Evolutionary conservation across 2,329 filamentous ascomycete species (phyloP).

Genomic region (Microdochium paspali): DNA sequence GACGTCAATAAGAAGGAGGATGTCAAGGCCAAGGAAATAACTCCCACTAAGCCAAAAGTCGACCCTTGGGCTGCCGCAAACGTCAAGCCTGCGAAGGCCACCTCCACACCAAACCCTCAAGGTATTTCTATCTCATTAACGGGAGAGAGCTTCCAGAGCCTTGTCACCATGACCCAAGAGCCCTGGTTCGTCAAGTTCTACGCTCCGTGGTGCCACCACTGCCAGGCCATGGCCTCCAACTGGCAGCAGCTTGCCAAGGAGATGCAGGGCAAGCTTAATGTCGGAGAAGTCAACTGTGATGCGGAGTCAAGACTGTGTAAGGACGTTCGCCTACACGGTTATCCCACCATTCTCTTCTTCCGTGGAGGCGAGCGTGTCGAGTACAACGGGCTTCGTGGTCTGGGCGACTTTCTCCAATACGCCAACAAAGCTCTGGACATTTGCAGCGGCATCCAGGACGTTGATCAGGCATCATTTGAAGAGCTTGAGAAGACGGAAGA

Average conservation of each 20-base stretch:
- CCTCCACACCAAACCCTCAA: constrained; percentile 58
- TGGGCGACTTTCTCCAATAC: constrained; percentile 83
- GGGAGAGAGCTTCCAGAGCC: constrained; percentile 74
- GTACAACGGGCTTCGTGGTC: constrained; percentile 81
- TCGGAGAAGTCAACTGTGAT: constrained; percentile 96
- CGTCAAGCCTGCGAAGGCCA: constrained; percentile 41
- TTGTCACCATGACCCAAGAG: constrained; percentile 79
- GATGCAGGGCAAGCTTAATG: constrained; percentile 81
- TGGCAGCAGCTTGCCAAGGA: constrained; percentile 87
- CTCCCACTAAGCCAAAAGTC: constrained; percentile 6
- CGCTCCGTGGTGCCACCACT: constrained; percentile 94
- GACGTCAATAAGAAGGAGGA: constrained; percentile 10
- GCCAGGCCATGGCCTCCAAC: constrained; percentile 81
- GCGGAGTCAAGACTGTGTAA: constrained; percentile 82
- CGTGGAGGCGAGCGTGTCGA: constrained; percentile 84
- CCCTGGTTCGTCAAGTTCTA: constrained; percentile 99
- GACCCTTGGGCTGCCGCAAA: constrained; percentile 27
- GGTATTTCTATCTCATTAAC: constrained; percentile 69
- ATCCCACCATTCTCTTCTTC: constrained; percentile 90
- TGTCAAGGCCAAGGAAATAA: constrained; percentile 15
- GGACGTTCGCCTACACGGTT: constrained; percentile 70
- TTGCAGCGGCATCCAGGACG: constrained; percentile 67
- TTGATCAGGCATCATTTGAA: constrained; percentile 67
- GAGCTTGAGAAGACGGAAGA: constrained; percentile 86
- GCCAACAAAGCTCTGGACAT: constrained; percentile 78